Conservation (phyloP, 805 yeast species). For the Clavispora asparagi region DNA sequence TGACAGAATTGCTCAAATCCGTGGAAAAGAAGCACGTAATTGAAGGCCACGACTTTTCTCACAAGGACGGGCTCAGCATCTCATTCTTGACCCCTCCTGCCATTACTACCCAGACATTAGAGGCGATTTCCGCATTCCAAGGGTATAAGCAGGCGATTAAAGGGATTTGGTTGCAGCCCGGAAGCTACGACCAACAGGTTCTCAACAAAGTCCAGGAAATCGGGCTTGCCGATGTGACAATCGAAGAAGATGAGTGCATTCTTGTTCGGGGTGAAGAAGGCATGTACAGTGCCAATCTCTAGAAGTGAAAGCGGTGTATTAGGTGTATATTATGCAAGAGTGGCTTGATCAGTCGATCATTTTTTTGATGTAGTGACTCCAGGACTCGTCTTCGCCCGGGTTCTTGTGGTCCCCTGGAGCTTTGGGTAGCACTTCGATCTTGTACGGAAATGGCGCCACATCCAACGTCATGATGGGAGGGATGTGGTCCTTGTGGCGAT, state of each 20-base stretch:
- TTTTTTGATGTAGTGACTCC: slow-evolving; percentile 32
- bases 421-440: slow-evolving; percentile 20
- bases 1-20: slow-evolving; percentile 24
- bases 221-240: slow-evolving; percentile 28
- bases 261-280: slow-evolving; percentile 62
- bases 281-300: slow-evolving; percentile 35
- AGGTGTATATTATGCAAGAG: neutral
- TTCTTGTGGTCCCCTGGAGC: slow-evolving; percentile 1
- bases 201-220: slow-evolving; percentile 36
- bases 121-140: slow-evolving; percentile 34
- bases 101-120: slow-evolving; percentile 39
- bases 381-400: slow-evolving; percentile 27
- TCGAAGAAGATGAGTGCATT: slow-evolving; percentile 60
- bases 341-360: slow-evolving; percentile 11
- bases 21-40: slow-evolving; percentile 15
- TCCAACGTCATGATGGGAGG: slow-evolving; percentile 72
- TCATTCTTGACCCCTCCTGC: slow-evolving; percentile 76
- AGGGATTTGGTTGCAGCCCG: slow-evolving; percentile 83
- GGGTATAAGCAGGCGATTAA: slow-evolving; percentile 37
- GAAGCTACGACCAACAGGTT: slow-evolving; percentile 55
- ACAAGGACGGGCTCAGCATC: slow-evolving; percentile 45
- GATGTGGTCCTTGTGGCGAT: slow-evolving; percentile 56
- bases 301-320: neutral
- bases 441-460: slow-evolving; percentile 56
- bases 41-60: slow-evolving; percentile 20